These are phyloP conservation scores for Reutealis trisperma DNA, from an alignment of 345 rosid species.

Conservation along the genomic window DNA sequence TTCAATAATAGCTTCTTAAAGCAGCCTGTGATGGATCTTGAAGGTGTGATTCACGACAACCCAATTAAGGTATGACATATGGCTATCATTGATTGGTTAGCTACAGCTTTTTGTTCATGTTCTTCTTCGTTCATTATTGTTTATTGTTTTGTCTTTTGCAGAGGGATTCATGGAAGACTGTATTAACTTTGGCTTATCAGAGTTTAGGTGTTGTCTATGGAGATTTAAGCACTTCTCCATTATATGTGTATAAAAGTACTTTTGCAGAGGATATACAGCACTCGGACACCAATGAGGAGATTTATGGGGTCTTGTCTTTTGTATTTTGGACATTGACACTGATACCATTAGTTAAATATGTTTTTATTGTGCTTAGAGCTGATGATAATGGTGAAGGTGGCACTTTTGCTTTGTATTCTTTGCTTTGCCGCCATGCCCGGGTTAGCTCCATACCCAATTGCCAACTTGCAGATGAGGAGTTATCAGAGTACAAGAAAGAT, in stretches of 20 bases:
- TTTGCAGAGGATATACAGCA: slow-evolving; percentile 76
- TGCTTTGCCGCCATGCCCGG: slow-evolving; percentile 84
- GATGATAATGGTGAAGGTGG: slow-evolving; percentile 97
- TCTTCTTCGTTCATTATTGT: not conserved
- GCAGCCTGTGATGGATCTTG: slow-evolving; percentile 14
- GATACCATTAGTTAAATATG: slow-evolving; percentile 78
- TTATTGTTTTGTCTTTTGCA: slow-evolving; percentile 29
- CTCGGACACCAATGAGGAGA: slow-evolving; percentile 84
- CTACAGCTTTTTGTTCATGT: slow-evolving; percentile 16
- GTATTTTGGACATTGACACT: slow-evolving; percentile 88
- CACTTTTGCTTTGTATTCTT: slow-evolving; percentile 86
- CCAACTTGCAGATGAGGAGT: slow-evolving; percentile 78
- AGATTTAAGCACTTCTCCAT: slow-evolving; percentile 83
- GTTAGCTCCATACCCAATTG: slow-evolving; percentile 78
- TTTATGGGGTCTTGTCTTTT: slow-evolving; percentile 83
- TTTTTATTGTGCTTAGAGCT: slow-evolving; percentile 75
- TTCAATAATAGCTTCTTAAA: slow-evolving; percentile 27
- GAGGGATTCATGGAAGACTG: slow-evolving; percentile 85
- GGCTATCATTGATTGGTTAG: not conserved
- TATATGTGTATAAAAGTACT: slow-evolving; percentile 80
- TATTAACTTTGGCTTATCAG: slow-evolving; percentile 75
- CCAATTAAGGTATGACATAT: slow-evolving; percentile 57
- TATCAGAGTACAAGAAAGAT: slow-evolving; percentile 62
- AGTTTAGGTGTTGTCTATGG: slow-evolving; percentile 92
- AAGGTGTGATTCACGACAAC: slow-evolving; percentile 24